Conservation (phyloP, 495 filamentous ascomycete genomes). For the Daldinia loculata region DNA sequence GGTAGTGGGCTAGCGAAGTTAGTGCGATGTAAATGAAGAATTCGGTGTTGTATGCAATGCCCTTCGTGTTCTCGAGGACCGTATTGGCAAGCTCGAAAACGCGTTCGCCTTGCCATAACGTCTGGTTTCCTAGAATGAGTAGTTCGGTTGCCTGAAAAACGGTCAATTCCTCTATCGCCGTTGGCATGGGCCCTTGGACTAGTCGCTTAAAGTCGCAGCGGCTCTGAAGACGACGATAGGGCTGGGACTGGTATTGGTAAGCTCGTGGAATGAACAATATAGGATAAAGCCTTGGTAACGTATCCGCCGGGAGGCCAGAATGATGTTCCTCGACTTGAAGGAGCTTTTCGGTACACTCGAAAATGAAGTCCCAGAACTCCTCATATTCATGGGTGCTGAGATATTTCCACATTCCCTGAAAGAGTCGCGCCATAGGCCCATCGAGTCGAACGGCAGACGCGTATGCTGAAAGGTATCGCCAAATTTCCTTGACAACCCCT, state of each 20-base stretch:
- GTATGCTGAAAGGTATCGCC: constrained; percentile 46
- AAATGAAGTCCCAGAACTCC: constrained; percentile 46
- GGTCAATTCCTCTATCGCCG: constrained; percentile 40
- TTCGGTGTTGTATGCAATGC: constrained; percentile 42
- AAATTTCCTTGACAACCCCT: constrained; percentile 46
- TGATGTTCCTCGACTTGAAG: constrained; percentile 42
- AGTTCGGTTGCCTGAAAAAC: constrained; percentile 45
- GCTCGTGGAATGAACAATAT: constrained; percentile 45
- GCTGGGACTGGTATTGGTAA: constrained; percentile 39
- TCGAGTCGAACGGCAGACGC: constrained; percentile 33
- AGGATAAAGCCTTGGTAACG: constrained; percentile 42
- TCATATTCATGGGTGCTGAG: constrained; percentile 45
- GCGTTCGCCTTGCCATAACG: constrained; percentile 39
- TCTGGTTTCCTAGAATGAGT: constrained; percentile 40
- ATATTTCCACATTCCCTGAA: constrained; percentile 44
- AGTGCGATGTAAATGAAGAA: constrained; percentile 45
- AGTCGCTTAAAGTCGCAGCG: constrained; percentile 41
- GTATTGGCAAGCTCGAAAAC: constrained; percentile 43
- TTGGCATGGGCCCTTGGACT: constrained; percentile 40
- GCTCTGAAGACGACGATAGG: constrained; percentile 44
- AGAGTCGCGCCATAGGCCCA: constrained; percentile 39
- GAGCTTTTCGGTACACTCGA: constrained; percentile 45
- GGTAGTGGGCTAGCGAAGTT: constrained; percentile 42
- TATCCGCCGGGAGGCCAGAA: constrained; percentile 42
- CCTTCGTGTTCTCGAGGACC: constrained; percentile 43